phyloP scores from a whole-genome alignment of 257 asterid genomes.

The Phtheirospermum japonicum region DNA sequence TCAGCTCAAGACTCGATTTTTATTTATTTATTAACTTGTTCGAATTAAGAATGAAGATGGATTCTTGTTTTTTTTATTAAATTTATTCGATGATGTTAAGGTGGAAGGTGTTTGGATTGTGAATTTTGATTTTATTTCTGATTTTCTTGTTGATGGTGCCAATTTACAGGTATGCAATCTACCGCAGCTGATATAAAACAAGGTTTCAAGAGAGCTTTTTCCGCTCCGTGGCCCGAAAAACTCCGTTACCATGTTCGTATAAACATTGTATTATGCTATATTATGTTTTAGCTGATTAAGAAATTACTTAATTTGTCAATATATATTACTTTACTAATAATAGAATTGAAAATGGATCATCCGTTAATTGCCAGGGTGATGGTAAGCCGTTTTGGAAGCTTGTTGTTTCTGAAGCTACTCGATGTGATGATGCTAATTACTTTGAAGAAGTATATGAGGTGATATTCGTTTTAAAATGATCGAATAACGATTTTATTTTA shows the following conservation, averaged over 20 bases:
- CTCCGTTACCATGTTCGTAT: conserved; percentile 85
- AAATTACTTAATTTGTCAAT: not conserved
- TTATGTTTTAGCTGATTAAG: conserved; percentile 9
- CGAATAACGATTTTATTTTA: not conserved
- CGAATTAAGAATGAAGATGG: not conserved
- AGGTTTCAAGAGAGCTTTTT: conserved; percentile 82
- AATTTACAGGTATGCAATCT: conserved; percentile 53
- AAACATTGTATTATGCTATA: not conserved
- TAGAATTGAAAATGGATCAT: conserved; percentile 8
- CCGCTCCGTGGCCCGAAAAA: conserved; percentile 88
- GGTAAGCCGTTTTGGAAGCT: conserved; percentile 93
- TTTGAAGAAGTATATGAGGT: conserved; percentile 94
- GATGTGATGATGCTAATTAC: conserved; percentile 51
- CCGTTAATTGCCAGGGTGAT: conserved; percentile 59
- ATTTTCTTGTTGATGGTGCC: conserved; percentile 17
- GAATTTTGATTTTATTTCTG: conserved; percentile 1
- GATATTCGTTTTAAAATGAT: not conserved
- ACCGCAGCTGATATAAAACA: conserved; percentile 73
- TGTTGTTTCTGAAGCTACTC: conserved; percentile 90
- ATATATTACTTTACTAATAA: not conserved
- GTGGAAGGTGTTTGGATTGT: not conserved
- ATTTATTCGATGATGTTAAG: not conserved
- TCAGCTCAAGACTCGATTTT: conserved; percentile 22
- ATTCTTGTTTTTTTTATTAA: conserved; percentile 23
- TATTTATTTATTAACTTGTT: not conserved